These are phyloP conservation scores for Trichoderma sp. DNA, from an alignment of 2,329 filamentous ascomycete genomes.

Conservation along the genomic window DNA sequence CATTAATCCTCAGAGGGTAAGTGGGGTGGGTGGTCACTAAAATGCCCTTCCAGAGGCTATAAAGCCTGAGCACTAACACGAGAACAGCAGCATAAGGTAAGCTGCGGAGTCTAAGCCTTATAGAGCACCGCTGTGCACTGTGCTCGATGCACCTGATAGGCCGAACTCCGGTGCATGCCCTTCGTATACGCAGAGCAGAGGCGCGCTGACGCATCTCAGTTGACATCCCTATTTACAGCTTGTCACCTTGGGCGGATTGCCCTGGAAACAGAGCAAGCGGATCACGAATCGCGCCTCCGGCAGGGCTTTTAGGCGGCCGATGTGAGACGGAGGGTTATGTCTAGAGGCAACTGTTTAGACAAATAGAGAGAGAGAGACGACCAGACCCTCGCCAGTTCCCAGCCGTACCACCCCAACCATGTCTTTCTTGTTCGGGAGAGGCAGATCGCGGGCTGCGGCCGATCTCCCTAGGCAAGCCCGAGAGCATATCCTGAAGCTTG, in stretches of 20 bases:
- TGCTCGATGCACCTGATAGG: conserved; percentile 10
- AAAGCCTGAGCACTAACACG: not conserved
- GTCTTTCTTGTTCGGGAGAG: conserved; percentile 62
- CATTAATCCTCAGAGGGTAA: conserved; percentile 23
- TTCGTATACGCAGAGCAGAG: not conserved
- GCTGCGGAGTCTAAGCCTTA: not conserved
- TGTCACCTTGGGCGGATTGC: conserved; percentile 17
- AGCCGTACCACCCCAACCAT: conserved; percentile 39
- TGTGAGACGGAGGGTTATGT: conserved; percentile 21
- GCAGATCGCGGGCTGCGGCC: conserved; percentile 54
- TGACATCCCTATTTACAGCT: conserved; percentile 24
- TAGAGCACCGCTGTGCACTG: not conserved
- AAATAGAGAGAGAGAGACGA: conserved; percentile 11
- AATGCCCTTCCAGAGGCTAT: not conserved
- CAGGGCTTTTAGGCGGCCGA: conserved; percentile 5
- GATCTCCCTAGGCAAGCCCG: conserved; percentile 61
- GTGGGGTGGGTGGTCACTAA: conserved; percentile 1
- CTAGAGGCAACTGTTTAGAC: not conserved
- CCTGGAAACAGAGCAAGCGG: conserved; percentile 6
- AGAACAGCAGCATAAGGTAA: not conserved
- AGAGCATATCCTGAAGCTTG: conserved; percentile 57
- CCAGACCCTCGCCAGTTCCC: conserved; percentile 1
- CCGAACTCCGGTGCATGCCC: not conserved
- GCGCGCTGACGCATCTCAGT: conserved; percentile 23
- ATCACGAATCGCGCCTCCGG: not conserved